Conservation (phyloP, 495 filamentous ascomycete species). For the Chlorociboria aeruginascens region DNA sequence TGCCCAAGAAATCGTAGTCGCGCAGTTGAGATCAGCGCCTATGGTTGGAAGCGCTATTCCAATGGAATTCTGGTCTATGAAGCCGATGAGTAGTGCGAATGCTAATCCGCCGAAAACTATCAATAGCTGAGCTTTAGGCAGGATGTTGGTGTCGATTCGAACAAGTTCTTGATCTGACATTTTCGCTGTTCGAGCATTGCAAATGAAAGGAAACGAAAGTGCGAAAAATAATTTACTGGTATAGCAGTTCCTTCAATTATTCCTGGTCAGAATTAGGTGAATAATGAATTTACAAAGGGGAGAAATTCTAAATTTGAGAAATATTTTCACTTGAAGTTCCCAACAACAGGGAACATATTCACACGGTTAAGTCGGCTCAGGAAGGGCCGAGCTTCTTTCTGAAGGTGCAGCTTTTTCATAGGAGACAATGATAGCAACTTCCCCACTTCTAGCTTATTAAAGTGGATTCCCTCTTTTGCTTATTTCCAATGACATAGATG, state of each 20-base stretch:
- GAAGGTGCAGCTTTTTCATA: too few species aligned
- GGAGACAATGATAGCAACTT: too few species aligned
- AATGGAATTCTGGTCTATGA: slow-evolving; percentile 54
- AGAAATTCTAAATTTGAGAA: neutral
- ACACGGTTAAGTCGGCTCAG: neutral
- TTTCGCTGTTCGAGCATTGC: neutral
- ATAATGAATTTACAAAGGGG: neutral
- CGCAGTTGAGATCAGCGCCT: slow-evolving; percentile 39
- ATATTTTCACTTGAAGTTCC: neutral
- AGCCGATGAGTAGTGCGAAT: slow-evolving; percentile 41
- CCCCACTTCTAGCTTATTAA: too few species aligned
- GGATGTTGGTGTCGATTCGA: slow-evolving; percentile 38
- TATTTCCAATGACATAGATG: too few species aligned
- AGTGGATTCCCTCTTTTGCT: too few species aligned
- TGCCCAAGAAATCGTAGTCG: slow-evolving; percentile 55
- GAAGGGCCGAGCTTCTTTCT: too few species aligned
- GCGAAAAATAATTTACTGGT: too few species aligned
- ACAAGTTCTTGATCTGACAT: slow-evolving; percentile 16
- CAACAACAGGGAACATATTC: neutral
- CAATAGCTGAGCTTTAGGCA: slow-evolving; percentile 42
- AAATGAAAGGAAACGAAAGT: too few species aligned
- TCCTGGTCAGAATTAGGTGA: too few species aligned
- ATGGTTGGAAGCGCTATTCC: slow-evolving; percentile 49
- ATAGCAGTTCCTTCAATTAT: too few species aligned
- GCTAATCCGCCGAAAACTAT: slow-evolving; percentile 43